phyloP scores from a whole-genome alignment of 495 filamentous ascomycete species.

The Talaromyces nanjingensis region DNA sequence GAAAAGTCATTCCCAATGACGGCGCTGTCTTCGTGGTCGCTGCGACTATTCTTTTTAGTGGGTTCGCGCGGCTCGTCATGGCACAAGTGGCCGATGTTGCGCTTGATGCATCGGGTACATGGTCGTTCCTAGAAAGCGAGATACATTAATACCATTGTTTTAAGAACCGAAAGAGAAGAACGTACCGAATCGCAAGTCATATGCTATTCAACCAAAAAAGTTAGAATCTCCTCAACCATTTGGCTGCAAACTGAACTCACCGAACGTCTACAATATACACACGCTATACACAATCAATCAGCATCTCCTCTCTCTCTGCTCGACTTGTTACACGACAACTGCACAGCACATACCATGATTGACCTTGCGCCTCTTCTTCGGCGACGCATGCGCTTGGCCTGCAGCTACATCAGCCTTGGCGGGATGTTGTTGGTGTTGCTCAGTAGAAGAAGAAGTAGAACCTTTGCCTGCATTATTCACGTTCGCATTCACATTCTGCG shows the following conservation, averaged over 20 bases:
- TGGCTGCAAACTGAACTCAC: constrained; percentile 48
- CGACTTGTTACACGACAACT: constrained; percentile 9
- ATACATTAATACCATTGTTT: constrained; percentile 20
- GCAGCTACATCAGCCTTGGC: constrained; percentile 32
- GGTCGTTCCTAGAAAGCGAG: constrained; percentile 66
- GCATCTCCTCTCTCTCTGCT: constrained; percentile 8
- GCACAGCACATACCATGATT: constrained; percentile 78
- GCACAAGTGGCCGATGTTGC: constrained; percentile 97
- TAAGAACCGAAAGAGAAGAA: constrained; percentile 21
- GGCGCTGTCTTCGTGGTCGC: constrained; percentile 57
- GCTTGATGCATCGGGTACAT: constrained; percentile 96
- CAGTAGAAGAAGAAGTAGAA: constrained; percentile 1
- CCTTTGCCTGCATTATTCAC: constrained; percentile 16
- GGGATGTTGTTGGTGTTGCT: constrained; percentile 23
- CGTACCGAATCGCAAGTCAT: constrained; percentile 99
- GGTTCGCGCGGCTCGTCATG: constrained; percentile 92
- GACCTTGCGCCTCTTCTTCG: constrained; percentile 97
- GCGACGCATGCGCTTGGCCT: constrained; percentile 46
- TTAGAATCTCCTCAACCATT: neutral
- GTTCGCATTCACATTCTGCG: neutral
- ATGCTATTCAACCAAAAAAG: constrained; percentile 55
- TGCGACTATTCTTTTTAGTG: constrained; percentile 65
- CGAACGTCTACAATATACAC: constrained; percentile 98
- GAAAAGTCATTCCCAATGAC: constrained; percentile 41
- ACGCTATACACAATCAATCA: constrained; percentile 55